Evolutionary conservation across 768 basidiomycete species (phyloP), one percentile per base, ranked within the genome.

Genomic region (Trametopsis cervina): DNA sequence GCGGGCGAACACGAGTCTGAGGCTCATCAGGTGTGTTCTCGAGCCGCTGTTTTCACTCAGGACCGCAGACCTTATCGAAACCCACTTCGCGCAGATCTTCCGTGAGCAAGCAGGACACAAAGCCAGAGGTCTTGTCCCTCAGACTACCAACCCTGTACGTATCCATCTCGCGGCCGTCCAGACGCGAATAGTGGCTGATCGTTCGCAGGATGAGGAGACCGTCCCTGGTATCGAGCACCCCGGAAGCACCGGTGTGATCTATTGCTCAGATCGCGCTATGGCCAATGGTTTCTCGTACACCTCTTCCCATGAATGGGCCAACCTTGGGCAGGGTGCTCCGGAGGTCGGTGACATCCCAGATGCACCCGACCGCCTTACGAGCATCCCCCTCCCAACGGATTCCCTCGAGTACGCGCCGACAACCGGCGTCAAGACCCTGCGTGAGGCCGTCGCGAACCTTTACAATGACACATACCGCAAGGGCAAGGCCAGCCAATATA

Each of bases 221-320:
- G 81, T 94, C 3, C 91, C 90, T 17, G 90, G 89, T 42, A 88
- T 89, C 58, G 76, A 83, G 60, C 88, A 89, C 61, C 89, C 89
- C 2, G 78, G 79, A 26, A 67, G 67, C 56, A 76, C 74, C 0
- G 70, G 76, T 50, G 80, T 83, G 22, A 82, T 94, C 59, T 96
- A 94, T 63, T 93, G 91, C 65, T 90, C 88, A 1, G 89, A 93
- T 60, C 82, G 92, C 50, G 89, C 92, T n/a, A 89, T 91, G 71
- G 91, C 91, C 10, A 95, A 96, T 60, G 93, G 93, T 7, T 96
- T 92, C 71, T 83, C 69, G 54, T 87, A 89, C 56, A 77, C 85
- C 50, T 70, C 72, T 54, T 81, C 81, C 12, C 83, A 89, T 58
- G 82, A 84, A 54, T 92, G 90, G 89, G 76, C 86, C 4, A 90